phyloP scores from a whole-genome alignment of 1,139 yeast genomes.

The Blastobotrys persicus region DNA sequence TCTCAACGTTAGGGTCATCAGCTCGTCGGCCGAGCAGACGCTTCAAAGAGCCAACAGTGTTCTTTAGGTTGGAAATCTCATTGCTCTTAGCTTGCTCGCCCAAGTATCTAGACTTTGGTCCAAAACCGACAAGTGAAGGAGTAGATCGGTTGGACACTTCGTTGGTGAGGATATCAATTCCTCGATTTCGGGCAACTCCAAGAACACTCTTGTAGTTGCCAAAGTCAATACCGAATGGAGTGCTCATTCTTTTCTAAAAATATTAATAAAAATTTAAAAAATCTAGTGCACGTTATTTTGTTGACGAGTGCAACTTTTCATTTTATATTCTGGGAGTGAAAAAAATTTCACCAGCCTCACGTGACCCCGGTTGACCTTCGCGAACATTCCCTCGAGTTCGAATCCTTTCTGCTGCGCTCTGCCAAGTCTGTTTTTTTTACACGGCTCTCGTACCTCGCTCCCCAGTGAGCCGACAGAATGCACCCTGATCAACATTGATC shows the following conservation, averaged over 20 bases:
- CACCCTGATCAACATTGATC: neutral
- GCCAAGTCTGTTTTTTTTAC: neutral
- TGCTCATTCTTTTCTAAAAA: slow-evolving; percentile 50
- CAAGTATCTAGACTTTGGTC: slow-evolving; percentile 79
- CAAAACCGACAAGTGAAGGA: slow-evolving; percentile 93
- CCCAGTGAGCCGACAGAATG: neutral
- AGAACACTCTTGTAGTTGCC: slow-evolving; percentile 91
- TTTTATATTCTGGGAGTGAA: slow-evolving; percentile 8
- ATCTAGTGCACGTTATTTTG: neutral
- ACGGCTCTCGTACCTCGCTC: neutral
- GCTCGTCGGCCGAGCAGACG: slow-evolving; percentile 79
- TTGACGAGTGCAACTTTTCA: neutral
- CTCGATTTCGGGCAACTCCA: slow-evolving; percentile 98
- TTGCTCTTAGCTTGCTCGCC: slow-evolving; percentile 97
- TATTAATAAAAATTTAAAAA: neutral
- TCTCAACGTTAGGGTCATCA: slow-evolving; percentile 73
- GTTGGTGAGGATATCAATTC: slow-evolving; percentile 95
- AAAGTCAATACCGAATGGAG: slow-evolving; percentile 97
- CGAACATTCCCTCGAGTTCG: slow-evolving; percentile 11
- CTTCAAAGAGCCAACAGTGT: slow-evolving; percentile 92
- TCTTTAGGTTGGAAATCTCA: slow-evolving; percentile 92
- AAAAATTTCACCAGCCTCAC: slow-evolving; percentile 6
- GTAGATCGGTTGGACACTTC: slow-evolving; percentile 98
- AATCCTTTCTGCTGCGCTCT: neutral
- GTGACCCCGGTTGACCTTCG: slow-evolving; percentile 4